phyloP scores from a whole-genome alignment of 352 stramenopile species.

The Globisporangium rhizosaccharum region DNA sequence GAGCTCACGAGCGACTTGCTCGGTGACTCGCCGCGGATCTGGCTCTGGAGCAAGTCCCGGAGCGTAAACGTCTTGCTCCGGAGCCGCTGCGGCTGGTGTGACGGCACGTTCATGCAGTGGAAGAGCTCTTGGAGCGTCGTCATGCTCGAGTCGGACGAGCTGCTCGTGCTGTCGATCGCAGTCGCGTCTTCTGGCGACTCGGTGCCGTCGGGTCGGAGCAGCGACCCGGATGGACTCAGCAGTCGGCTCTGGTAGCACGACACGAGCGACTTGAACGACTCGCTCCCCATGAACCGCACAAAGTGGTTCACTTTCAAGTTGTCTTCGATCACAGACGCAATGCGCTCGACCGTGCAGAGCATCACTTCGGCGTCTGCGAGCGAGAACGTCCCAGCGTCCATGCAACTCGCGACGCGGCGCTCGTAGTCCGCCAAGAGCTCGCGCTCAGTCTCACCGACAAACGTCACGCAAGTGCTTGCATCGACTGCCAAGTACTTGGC shows the following conservation, averaged over 20 bases:
- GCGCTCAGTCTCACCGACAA: conserved; percentile 62
- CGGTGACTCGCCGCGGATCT: conserved; percentile 53
- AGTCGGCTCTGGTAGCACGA: conserved; percentile 70
- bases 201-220: background rate
- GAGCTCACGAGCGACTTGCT: conserved; percentile 67
- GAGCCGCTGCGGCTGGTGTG: conserved; percentile 69
- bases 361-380: conserved; percentile 57
- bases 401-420: conserved; percentile 42
- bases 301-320: conserved; percentile 85
- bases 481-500: conserved; percentile 53
- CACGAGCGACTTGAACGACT: conserved; percentile 76
- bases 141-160: conserved; percentile 70
- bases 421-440: conserved; percentile 56
- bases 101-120: conserved; percentile 85
- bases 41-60: conserved; percentile 54
- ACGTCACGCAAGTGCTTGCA: conserved; percentile 56
- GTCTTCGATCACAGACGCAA: conserved; percentile 60
- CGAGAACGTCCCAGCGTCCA: conserved; percentile 64
- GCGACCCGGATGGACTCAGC: conserved; percentile 54
- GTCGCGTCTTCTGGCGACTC: conserved; percentile 22
- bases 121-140: conserved; percentile 84
- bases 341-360: conserved; percentile 44
- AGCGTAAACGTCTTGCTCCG: conserved; percentile 68
- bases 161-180: conserved; percentile 17
- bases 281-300: conserved; percentile 79